phyloP scores from a whole-genome alignment of 352 stramenopile species.

The Phytopythium montanum region DNA sequence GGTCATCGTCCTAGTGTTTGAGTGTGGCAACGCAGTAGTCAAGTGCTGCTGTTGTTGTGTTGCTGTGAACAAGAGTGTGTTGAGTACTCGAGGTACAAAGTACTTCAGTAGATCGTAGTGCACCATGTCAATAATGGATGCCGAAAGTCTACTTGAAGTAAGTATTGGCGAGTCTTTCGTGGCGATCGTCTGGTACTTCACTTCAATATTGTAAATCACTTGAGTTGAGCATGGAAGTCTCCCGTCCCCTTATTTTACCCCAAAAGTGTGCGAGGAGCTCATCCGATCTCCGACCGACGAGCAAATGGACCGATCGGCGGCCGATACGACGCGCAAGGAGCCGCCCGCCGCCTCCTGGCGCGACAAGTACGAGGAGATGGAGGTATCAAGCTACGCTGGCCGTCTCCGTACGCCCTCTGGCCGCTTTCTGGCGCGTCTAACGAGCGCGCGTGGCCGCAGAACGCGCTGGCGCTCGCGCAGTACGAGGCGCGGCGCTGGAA shows the following conservation, averaged over 20 bases:
- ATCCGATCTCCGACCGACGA: background rate
- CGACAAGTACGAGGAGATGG: conserved; percentile 39
- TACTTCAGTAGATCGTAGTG: too few species aligned
- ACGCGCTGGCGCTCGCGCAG: conserved; percentile 52
- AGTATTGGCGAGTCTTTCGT: too few species aligned
- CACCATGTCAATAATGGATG: too few species aligned
- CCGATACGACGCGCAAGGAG: conserved; percentile 11
- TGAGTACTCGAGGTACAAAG: too few species aligned
- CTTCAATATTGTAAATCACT: too few species aligned
- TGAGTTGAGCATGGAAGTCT: too few species aligned
- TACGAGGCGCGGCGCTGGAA: conserved; percentile 79
- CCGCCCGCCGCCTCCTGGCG: conserved; percentile 25
- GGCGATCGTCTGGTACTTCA: too few species aligned
- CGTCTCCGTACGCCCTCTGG: background rate
- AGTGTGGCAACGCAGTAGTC: background rate
- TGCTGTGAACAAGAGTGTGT: too few species aligned
- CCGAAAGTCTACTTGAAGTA: too few species aligned
- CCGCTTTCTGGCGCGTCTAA: background rate
- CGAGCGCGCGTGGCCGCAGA: conserved; percentile 20
- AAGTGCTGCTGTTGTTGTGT: too few species aligned
- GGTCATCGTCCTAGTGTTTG: too few species aligned
- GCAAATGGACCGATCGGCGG: background rate
- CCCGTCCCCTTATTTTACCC: too few species aligned
- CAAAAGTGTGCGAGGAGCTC: background rate
- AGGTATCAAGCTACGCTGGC: conserved; percentile 15